phyloP scores from a whole-genome alignment of 2,329 filamentous ascomycete genomes.

The Epichloe sylvatica region DNA sequence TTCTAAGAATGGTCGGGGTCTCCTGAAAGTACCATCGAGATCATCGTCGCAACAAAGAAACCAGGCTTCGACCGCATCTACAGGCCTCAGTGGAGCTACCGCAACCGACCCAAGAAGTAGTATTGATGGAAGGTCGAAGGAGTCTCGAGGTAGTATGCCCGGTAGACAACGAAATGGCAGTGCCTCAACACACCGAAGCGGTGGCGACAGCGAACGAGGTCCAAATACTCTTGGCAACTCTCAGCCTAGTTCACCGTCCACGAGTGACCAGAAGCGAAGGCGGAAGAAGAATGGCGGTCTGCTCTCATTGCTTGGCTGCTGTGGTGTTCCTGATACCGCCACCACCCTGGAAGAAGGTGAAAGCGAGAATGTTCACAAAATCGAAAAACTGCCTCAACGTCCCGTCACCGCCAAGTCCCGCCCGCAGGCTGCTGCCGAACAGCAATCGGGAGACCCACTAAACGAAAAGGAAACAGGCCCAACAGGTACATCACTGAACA shows the following conservation, averaged over 20 bases:
- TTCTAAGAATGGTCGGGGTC: constrained; percentile 36
- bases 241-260: constrained; percentile 37
- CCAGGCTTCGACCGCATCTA: constrained; percentile 44
- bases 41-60: constrained; percentile 46
- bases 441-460: constrained; percentile 26
- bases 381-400: constrained; percentile 41
- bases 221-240: constrained; percentile 33
- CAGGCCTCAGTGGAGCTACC: constrained; percentile 46
- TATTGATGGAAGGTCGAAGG: constrained; percentile 50
- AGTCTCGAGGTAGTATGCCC: constrained; percentile 50
- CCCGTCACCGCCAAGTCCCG: constrained; percentile 41
- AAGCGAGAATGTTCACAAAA: constrained; percentile 40
- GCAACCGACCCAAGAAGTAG: constrained; percentile 46
- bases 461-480: constrained; percentile 36
- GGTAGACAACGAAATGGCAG: constrained; percentile 53
- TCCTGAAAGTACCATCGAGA: constrained; percentile 46
- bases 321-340: constrained; percentile 46
- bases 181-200: constrained; percentile 49
- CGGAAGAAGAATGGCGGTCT: constrained; percentile 44
- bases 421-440: constrained; percentile 38
- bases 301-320: constrained; percentile 51
- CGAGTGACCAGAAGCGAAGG: constrained; percentile 36
- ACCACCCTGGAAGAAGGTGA: constrained; percentile 39
- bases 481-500: constrained; percentile 21
- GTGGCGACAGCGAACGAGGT: constrained; percentile 37